Conservation (phyloP, 2,329 filamentous ascomycete species). For the Colletotrichum tropicicola region DNA sequence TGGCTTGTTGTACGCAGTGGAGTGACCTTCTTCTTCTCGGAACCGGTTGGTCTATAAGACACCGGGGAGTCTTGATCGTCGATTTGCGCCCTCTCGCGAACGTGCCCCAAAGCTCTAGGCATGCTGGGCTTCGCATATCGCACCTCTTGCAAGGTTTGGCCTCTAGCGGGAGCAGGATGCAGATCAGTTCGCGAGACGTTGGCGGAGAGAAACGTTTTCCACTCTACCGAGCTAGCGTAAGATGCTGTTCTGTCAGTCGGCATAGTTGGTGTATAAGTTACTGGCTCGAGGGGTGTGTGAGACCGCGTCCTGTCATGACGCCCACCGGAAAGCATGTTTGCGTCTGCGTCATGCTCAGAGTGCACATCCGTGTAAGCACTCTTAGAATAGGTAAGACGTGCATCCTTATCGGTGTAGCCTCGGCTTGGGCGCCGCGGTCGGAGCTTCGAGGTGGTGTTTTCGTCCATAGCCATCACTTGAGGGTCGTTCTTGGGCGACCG, state of each 20-base stretch:
- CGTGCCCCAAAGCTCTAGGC: conserved; percentile 45
- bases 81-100: conserved; percentile 61
- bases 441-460: not conserved
- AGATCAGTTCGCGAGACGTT: conserved; percentile 51
- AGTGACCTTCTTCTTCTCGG: not conserved
- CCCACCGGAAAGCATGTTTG: not conserved
- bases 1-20: conserved; percentile 8
- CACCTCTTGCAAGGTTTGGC: conserved; percentile 6
- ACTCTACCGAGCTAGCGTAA: conserved; percentile 58
- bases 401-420: too few relatives aligned
- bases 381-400: not conserved
- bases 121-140: conserved; percentile 33
- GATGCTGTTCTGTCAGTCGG: conserved; percentile 46
- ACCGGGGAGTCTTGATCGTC: conserved; percentile 44
- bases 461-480: not conserved
- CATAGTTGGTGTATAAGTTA: conserved; percentile 35
- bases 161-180: not conserved
- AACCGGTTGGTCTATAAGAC: conserved; percentile 10
- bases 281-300: not conserved
- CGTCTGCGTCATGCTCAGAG: not conserved
- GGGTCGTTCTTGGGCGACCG: not conserved
- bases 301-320: not conserved
- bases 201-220: conserved; percentile 64
- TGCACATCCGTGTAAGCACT: not conserved
- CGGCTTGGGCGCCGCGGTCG: not conserved